Base-by-base conservation (phyloP, 805 yeast species). In the Wickerhamomyces canadensis region DNA sequence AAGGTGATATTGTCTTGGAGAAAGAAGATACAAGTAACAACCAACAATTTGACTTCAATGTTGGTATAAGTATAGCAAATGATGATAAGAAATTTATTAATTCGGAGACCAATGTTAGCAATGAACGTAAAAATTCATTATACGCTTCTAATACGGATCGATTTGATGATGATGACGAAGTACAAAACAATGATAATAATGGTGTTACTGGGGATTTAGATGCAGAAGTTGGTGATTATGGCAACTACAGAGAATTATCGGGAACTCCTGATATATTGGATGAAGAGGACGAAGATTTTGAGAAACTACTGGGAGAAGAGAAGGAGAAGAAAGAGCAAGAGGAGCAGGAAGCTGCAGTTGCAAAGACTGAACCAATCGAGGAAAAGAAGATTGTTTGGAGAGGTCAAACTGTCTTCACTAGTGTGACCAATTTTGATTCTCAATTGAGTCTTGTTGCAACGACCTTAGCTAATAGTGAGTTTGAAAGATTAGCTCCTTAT, bases 1-100 rank as follows among this genome's bases (percentile, higher is more conserved):
- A 83, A 57, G 96, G 96, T 19, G 95, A 88, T 43, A 89, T 84
- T 52, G 57, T 84, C n/a, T 70, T 85, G 6, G 94, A 83, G 38
- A 64, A 59, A 29, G 74, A 68, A 18, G 74, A 45, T 8, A 14
- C 36, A 6, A 9, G 34, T 5, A 33, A 32, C 5, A 40, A 40
- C 18, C 49, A 47, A 28, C 54, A 49, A 27, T 47, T 23, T 27
- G 65, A 62, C 38, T 45, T 52, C 27, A 51, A 62, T 25, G 58
- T 55, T 43, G 57, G 60, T 18, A 47, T 49, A 17, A 52, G 47
- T 35, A 39, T 44, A 6, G 49, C 41, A 7, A 42, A 42, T 17
- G 51, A 49, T 19, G 60, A 51, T 2, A 47, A 45, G 28, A 46
- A 40, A 25, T 48, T 47, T 24, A 43, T 36, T 19, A 41, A 48